A percentile compares a stretch with the other conserved stretches of the same genome.
Evolutionary conservation across 306 rosid genomes (phyloP).

Genomic region (Spatholobus suberectus): DNA sequence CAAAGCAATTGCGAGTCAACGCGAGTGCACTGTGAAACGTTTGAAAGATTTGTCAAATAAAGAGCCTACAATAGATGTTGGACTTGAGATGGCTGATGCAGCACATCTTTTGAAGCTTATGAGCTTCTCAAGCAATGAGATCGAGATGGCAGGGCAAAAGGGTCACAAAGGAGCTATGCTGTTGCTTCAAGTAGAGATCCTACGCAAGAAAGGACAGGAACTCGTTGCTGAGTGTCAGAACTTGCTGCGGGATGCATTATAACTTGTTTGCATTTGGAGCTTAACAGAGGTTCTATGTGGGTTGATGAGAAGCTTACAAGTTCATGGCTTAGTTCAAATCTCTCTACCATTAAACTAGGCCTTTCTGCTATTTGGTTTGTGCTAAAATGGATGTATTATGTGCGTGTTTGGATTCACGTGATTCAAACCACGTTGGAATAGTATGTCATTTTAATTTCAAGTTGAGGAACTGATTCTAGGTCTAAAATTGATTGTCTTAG

Average conservation of each 20-base stretch:
- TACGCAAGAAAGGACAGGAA: slow-evolving; percentile 18
- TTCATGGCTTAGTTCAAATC: background rate
- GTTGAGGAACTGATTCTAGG: too few species aligned
- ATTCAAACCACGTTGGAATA: too few species aligned
- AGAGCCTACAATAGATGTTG: slow-evolving; percentile 34
- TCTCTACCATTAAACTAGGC: background rate
- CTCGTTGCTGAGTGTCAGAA: slow-evolving; percentile 33
- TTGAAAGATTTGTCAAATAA: slow-evolving; percentile 37
- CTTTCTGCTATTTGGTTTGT: background rate
- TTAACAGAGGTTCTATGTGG: background rate
- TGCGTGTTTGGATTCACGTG: too few species aligned
- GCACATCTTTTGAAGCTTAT: slow-evolving; percentile 32
- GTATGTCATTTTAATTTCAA: too few species aligned
- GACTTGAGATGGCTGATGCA: slow-evolving; percentile 47
- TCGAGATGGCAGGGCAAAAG: slow-evolving; percentile 33
- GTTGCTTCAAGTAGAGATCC: slow-evolving; percentile 47
- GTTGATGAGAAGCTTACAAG: background rate
- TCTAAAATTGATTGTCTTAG: too few species aligned
- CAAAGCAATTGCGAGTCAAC: slow-evolving; percentile 14
- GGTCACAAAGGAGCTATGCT: slow-evolving; percentile 36
- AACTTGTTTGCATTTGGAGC: background rate
- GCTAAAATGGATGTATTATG: background rate
- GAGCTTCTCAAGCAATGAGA: slow-evolving; percentile 34
- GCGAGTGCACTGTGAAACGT: slow-evolving; percentile 32
- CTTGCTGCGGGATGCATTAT: background rate